These are phyloP conservation scores for Xerophyta viscosa DNA, from an alignment of 106 monocot genomes.

Conservation along the genomic window DNA sequence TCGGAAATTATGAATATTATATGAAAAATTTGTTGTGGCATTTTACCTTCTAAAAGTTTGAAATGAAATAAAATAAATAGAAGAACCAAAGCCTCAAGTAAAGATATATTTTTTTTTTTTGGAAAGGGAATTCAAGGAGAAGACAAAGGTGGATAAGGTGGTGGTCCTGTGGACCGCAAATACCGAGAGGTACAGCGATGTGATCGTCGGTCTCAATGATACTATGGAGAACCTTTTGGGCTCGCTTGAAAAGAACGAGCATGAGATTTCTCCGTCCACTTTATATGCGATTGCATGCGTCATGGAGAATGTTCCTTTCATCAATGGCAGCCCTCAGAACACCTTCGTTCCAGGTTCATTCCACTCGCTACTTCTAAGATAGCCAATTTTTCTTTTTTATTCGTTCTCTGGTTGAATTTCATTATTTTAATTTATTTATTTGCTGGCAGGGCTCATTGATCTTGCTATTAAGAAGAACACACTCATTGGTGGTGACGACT, in stretches of 20 bases:
- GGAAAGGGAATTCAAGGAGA: conserved; percentile 89
- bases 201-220: conserved; percentile 77
- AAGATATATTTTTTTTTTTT: too few relatives aligned
- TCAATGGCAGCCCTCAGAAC: conserved; percentile 97
- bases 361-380: not conserved
- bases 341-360: conserved; percentile 86
- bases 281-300: conserved; percentile 78
- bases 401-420: too few relatives aligned
- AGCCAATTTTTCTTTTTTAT: not conserved
- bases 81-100: too few relatives aligned
- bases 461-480: conserved; percentile 78
- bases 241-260: conserved; percentile 63
- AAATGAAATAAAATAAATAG: too few relatives aligned
- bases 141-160: conserved; percentile 81
- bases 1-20: too few relatives aligned
- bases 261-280: conserved; percentile 93
- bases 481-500: conserved; percentile 94
- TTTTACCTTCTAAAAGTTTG: too few relatives aligned
- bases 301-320: conserved; percentile 76
- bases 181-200: conserved; percentile 93
- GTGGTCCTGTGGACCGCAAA: conserved; percentile 98
- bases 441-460: conserved; percentile 87
- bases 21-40: too few relatives aligned
- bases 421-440: too few relatives aligned
- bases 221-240: conserved; percentile 74